These are phyloP conservation scores for Meira nashicola DNA, from an alignment of 1,284 basidiomycete species.

Conservation along the genomic window DNA sequence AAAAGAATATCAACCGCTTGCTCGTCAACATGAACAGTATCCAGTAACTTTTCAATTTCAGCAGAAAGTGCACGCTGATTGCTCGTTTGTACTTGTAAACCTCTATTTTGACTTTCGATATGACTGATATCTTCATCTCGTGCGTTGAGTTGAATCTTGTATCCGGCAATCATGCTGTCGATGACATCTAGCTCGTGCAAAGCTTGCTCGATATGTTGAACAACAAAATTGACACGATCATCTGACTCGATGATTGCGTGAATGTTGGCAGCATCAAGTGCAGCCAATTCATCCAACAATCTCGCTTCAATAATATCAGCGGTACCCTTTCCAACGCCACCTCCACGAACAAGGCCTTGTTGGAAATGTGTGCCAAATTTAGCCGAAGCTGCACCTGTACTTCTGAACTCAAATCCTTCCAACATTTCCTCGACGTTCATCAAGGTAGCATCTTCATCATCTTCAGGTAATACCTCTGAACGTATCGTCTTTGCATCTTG, in stretches of 20 bases:
- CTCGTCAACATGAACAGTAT: constrained; percentile 85
- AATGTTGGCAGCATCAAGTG: constrained; percentile 67
- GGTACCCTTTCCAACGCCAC: constrained; percentile 26
- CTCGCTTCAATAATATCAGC: constrained; percentile 51
- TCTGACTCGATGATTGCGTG: constrained; percentile 93
- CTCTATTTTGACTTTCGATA: constrained; percentile 94
- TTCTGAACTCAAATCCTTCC: constrained; percentile 87
- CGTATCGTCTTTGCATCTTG: not conserved
- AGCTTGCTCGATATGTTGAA: constrained; percentile 82
- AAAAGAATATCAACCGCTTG: constrained; percentile 71
- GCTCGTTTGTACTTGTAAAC: constrained; percentile 93
- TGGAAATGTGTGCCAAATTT: not conserved
- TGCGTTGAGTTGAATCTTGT: constrained; percentile 47
- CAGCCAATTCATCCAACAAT: constrained; percentile 46
- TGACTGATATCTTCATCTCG: constrained; percentile 74
- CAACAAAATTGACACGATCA: constrained; percentile 73
- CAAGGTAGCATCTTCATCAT: constrained; percentile 45
- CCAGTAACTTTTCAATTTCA: constrained; percentile 58
- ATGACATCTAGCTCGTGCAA: constrained; percentile 78
- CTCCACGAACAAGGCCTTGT: not conserved
- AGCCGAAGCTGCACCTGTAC: constrained; percentile 14
- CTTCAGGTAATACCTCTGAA: constrained; percentile 20
- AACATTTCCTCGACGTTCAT: constrained; percentile 83
- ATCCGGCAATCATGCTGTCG: constrained; percentile 51
- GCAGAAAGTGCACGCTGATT: constrained; percentile 68